Base-by-base conservation (phyloP, 371 early-diverging fungal species). In the Cokeromyces recurvatus region DNA sequence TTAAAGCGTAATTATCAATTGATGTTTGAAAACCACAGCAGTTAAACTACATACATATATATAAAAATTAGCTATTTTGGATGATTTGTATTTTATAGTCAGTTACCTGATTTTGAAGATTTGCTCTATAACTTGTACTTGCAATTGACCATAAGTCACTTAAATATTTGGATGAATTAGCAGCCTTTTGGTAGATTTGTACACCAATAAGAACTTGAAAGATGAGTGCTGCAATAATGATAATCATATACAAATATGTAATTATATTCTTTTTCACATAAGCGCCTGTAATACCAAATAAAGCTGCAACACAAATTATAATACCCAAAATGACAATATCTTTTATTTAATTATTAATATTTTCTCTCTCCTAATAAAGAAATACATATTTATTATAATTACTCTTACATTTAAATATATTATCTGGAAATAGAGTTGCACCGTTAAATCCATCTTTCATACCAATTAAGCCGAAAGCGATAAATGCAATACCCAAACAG, bases 1-100 rank as follows among this genome's bases (percentile, higher is more conserved):
- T 59, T 23, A 55, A 15, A 0, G 57, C 59, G 21, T 48, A 62
- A 19, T 60, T 54, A 38, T 73, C 68, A 32, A 49, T 58, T 3
- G 45, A 43, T 21, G 62, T 64, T 43, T 70, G 64, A 42, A 51
- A 68, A 38, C 74, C 74, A 56, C 74, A 74, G 41, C 74, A 74
- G 23, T 49, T 38, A 38, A 74, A 74, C 74, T 74, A 29, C 11
- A 8, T 29, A n/a, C n/a, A n/a, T n/a, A n/a, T n/a, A n/a, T n/a
- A n/a, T n/a, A n/a, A n/a, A n/a, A n/a, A n/a, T n/a, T n/a, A n/a
- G n/a, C n/a, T n/a, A n/a, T n/a, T n/a, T n/a, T n/a, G n/a, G n/a
- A n/a, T n/a, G n/a, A n/a, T n/a, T n/a, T n/a, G 19, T 4, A 22
- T 23, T 16, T 14, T 8, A 9, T 42, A 16, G 17, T 16, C 25